Evolutionary conservation across 1,139 yeast genomes (phyloP), one percentile per base, ranked within the genome.

Genomic region (Yamadazyma dendronema): DNA sequence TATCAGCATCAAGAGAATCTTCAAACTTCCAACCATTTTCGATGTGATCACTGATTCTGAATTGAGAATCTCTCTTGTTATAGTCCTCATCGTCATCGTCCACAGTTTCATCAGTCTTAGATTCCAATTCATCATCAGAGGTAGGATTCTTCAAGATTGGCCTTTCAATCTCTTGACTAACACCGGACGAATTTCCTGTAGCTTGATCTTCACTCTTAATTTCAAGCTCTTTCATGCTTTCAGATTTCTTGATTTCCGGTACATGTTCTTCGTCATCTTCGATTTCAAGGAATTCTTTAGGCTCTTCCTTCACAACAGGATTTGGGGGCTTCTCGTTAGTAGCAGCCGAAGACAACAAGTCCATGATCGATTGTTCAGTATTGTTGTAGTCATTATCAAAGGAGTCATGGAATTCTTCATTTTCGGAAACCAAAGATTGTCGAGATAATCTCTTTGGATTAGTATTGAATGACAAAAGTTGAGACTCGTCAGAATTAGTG

Each of bases 291-390:
- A 21, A 22, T 2, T 35, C 39, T 11, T 28, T 10, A 13, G 41
- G 43, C 23, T 43, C 47, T 23, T 39, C 37, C 22, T 43, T 43
- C 13, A 43, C 40, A 4, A 41, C 17, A 6, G 46, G 46, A 24
- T 40, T 28, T n/a, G n/a, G n/a, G n/a, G n/a, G n/a, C n/a, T n/a
- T n/a, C n/a, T n/a, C n/a, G n/a, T n/a, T n/a, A n/a, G n/a, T n/a
- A 24, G 38, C 33, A 7, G 41, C 41, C 13, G 41, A 33, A 2
- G 48, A 31, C 36, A 70, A 57, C 22, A 69, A 52, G 43, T 67
- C 63, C 66, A 70, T 61, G 9, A 71, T 70, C 1, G 72, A 65
- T 40, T 65, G 68, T 46, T 70, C 74, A 1, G 75, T 67, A 42
- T 59, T 60, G 37, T 58, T 59, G 44, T 66, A 66, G 3, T 66